These are phyloP conservation scores for Flueggea neowawraea DNA, from an alignment of 441 rosid genomes.

Conservation along the genomic window DNA sequence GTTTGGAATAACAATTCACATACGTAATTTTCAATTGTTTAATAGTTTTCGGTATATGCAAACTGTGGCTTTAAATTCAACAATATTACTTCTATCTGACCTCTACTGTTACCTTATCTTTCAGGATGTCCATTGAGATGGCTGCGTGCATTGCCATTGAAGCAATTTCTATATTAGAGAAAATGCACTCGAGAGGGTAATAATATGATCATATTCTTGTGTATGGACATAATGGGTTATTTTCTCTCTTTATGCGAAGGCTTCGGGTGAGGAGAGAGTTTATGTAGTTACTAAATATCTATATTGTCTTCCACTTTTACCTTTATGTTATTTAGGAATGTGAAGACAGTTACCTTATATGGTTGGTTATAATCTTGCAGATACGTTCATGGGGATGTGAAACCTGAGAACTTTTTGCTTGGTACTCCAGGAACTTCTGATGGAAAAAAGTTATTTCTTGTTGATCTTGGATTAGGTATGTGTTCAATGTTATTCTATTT, in stretches of 20 bases:
- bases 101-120: neutral
- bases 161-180: conserved; percentile 88
- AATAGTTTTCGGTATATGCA: conserved; percentile 1
- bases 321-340: neutral
- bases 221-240: too few species aligned
- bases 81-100: too few species aligned
- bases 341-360: too few species aligned
- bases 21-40: conserved; percentile 38
- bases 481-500: conserved; percentile 2
- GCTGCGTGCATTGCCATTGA: conserved; percentile 98
- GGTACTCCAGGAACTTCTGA: conserved; percentile 83
- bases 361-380: conserved; percentile 27
- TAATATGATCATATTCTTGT: neutral
- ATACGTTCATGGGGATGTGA: conserved; percentile 96
- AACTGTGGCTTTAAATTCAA: too few species aligned
- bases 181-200: conserved; percentile 89
- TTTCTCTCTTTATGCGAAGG: too few species aligned
- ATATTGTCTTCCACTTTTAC: neutral
- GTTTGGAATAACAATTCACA: conserved; percentile 87
- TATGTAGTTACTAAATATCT: neutral
- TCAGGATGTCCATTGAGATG: conserved; percentile 95
- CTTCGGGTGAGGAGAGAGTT: too few species aligned
- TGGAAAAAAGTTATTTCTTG: conserved; percentile 80
- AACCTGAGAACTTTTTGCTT: conserved; percentile 94
- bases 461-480: conserved; percentile 92